Base-by-base conservation (phyloP, 768 basidiomycete genomes). In the Lentinula aciculospora region DNA sequence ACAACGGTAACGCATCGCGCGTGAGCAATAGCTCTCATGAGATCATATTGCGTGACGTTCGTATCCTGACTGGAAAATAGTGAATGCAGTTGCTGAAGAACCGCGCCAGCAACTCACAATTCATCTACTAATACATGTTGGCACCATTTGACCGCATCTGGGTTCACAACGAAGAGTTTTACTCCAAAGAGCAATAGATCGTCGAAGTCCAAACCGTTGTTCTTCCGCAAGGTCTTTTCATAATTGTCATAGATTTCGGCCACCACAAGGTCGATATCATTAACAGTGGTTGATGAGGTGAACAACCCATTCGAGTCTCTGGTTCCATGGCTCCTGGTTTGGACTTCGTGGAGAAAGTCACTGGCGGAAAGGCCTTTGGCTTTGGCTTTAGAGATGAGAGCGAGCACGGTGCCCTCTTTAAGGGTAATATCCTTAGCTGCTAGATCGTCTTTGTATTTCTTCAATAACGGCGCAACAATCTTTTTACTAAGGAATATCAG, bases 151-250 rank as follows among this genome's bases (percentile, higher is more conserved):
- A 81, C 75, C 1, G 85, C 73, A 19, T 74, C 68, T 13, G 78
- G 72, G 60, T 83, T 75, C 27, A 67, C 63, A 2, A 64, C 66
- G 64, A 93, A 90, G 32, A 90, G 75, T 59, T 78, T 77, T 15
- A 89, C 81, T 0, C 89, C 90, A 63, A 79, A 88, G 1, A 91
- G 67, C 3, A 94, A 76, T 17, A 94, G 74, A 66, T 94, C 92
- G 64, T 96, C 94, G 62, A 94, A 96, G 70, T 96, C 94, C 10
- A 96, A 72, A 31, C 85, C 82, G 63, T 92, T 92, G 60, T 77
- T 81, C 28, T 74, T 71, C 45, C 77, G 72, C 28, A 94, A 74
- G 10, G 74, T 72, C 6, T 71, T 74, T 63, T 92, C 82, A 68
- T 96, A 94, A 10, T 83, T 77, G 17, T 75, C 73, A 66, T 86